phyloP scores from a whole-genome alignment of 805 yeast genomes.

The Sungouiozyma intestinalis region DNA sequence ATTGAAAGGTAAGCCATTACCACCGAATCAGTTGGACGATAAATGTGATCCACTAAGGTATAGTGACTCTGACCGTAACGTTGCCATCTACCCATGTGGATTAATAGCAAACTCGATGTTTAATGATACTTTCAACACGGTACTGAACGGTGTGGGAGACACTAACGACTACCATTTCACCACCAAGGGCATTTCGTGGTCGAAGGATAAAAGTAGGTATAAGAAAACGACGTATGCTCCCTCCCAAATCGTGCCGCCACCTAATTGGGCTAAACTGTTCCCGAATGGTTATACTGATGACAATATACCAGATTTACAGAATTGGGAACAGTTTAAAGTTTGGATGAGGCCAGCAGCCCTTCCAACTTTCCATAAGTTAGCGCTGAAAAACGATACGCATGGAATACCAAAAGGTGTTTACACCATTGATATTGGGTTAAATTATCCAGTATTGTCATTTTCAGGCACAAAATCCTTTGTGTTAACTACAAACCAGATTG shows the following conservation, averaged over 20 bases:
- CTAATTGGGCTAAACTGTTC: conserved; percentile 61
- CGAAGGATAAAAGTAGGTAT: conserved; percentile 51
- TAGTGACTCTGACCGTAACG: conserved; percentile 17
- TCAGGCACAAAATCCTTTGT: conserved; percentile 83
- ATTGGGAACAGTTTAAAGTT: conserved; percentile 63
- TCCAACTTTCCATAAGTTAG: conserved; percentile 77
- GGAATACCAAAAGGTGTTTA: conserved; percentile 58
- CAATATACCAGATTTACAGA: conserved; percentile 57
- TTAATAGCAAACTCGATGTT: conserved; percentile 70
- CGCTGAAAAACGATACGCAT: conserved; percentile 55
- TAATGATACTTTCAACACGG: conserved; percentile 60
- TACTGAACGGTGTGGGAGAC: conserved; percentile 29
- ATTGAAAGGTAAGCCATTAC: conserved; percentile 63
- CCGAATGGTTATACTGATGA: conserved; percentile 65
- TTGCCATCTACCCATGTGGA: conserved; percentile 65
- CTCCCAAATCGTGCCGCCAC: conserved; percentile 65
- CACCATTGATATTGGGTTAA: conserved; percentile 52
- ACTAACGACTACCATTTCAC: conserved; percentile 32
- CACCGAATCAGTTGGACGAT: conserved; percentile 36
- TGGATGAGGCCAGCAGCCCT: conserved; percentile 94
- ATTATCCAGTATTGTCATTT: conserved; percentile 72
- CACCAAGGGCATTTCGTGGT: conserved; percentile 56
- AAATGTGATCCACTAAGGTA: conserved; percentile 30
- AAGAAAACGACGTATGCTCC: conserved; percentile 51
- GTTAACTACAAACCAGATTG: conserved; percentile 65